Evolutionary conservation across 768 basidiomycete genomes (phyloP).

Genomic region (Lenzites betulinus): DNA sequence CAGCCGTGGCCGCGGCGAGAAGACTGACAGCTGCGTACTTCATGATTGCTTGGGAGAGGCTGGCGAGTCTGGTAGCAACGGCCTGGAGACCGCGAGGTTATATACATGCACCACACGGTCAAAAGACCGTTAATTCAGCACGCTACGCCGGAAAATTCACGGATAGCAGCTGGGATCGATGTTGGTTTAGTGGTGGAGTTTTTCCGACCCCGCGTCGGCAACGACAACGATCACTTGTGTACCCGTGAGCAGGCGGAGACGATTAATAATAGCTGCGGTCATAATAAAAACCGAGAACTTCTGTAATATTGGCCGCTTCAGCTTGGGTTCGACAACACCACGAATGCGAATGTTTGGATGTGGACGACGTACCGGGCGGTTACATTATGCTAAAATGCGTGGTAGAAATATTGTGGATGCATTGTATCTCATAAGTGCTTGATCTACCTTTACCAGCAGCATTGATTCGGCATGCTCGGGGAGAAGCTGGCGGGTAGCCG

Average conservation of each 20-base stretch:
- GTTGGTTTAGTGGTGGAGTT: slow-evolving; percentile 12
- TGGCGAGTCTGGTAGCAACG: not conserved
- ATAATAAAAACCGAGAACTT: not conserved
- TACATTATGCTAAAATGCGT: no score
- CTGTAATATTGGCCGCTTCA: no score
- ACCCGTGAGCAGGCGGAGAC: slow-evolving; percentile 9
- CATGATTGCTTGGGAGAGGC: slow-evolving; percentile 17
- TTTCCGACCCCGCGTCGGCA: slow-evolving; percentile 5
- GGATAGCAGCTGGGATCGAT: not conserved
- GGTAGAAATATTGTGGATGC: no score
- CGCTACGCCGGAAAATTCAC: slow-evolving; percentile 16
- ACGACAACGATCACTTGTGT: not conserved
- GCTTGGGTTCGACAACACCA: no score
- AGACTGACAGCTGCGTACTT: slow-evolving; percentile 24
- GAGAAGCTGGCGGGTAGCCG: not conserved
- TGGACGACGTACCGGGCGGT: no score
- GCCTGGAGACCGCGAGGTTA: not conserved
- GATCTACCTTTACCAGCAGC: not conserved
- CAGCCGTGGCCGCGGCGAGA: slow-evolving; percentile 27
- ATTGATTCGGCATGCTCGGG: not conserved
- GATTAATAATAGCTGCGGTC: not conserved
- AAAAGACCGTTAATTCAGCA: not conserved
- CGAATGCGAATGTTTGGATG: no score
- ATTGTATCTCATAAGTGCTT: no score
- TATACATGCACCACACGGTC: slow-evolving; percentile 3